Conservation (phyloP, 2,329 filamentous ascomycete species). For the Fusarium nodosum region DNA sequence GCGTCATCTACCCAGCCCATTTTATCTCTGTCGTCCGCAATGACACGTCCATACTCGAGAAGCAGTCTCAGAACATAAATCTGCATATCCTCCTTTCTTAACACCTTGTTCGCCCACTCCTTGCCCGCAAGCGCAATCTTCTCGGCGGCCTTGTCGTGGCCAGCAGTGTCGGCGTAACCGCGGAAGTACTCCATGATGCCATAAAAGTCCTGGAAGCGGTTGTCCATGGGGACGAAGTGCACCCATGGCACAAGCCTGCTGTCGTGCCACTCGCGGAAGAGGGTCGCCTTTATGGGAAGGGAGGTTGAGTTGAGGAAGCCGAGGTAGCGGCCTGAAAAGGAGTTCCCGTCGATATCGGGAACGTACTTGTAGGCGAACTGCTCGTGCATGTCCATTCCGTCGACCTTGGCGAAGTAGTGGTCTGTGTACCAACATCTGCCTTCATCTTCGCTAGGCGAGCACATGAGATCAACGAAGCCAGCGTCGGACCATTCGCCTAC, state of each 20-base stretch:
- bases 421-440: slow-evolving; percentile 64
- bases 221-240: slow-evolving; percentile 86
- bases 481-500: slow-evolving; percentile 64
- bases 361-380: slow-evolving; percentile 77
- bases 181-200: slow-evolving; percentile 82
- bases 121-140: slow-evolving; percentile 75
- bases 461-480: slow-evolving; percentile 68
- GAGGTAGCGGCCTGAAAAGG: slow-evolving; percentile 76
- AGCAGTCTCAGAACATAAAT: slow-evolving; percentile 76
- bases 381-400: slow-evolving; percentile 60
- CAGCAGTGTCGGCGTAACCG: slow-evolving; percentile 64
- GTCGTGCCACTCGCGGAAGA: slow-evolving; percentile 87
- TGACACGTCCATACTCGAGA: slow-evolving; percentile 72
- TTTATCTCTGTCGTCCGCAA: slow-evolving; percentile 64
- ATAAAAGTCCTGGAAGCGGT: slow-evolving; percentile 78
- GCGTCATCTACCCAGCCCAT: slow-evolving; percentile 70
- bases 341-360: slow-evolving; percentile 82
- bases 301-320: slow-evolving; percentile 78
- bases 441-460: slow-evolving; percentile 56
- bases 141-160: slow-evolving; percentile 70
- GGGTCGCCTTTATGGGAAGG: slow-evolving; percentile 80
- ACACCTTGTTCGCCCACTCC: slow-evolving; percentile 75
- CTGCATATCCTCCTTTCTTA: slow-evolving; percentile 80
- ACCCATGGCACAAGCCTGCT: slow-evolving; percentile 79
- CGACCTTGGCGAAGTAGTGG: slow-evolving; percentile 58